Evolutionary conservation across 805 yeast genomes (phyloP).

Genomic region (Saturnispora zaruensis): DNA sequence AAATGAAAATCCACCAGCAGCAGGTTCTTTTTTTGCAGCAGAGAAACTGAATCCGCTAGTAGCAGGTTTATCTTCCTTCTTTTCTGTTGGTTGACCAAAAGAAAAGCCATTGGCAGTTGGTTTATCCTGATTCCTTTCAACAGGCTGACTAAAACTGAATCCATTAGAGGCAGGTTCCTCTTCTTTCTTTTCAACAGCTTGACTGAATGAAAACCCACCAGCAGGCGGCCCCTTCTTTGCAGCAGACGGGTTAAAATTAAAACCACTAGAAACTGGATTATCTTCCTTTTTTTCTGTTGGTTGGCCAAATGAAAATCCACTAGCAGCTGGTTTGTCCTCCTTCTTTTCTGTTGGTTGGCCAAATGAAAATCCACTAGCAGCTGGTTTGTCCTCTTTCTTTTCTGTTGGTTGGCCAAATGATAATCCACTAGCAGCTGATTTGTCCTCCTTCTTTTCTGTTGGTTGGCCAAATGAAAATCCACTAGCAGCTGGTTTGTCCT

Average conservation of each 20-base stretch:
- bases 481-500: conserved; percentile 2
- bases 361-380: conserved; percentile 1
- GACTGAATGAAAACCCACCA: neutral
- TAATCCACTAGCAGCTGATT: neutral
- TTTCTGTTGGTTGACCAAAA: neutral
- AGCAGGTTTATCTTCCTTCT: neutral
- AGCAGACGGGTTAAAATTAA: neutral
- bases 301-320: neutral
- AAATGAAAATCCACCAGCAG: conserved; percentile 1
- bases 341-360: neutral
- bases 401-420: neutral
- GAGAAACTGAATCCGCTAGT: neutral
- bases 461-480: neutral
- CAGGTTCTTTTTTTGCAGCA: neutral
- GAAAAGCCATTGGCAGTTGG: neutral
- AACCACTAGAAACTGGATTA: neutral
- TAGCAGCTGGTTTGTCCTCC: conserved; percentile 4
- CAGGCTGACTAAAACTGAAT: neutral
- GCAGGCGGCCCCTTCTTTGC: neutral
- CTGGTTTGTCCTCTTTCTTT: conserved; percentile 2
- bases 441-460: neutral
- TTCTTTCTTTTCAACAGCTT: neutral
- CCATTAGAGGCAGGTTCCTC: neutral
- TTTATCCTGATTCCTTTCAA: neutral
- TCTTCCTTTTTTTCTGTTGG: neutral